Evolutionary conservation across 73 alveolate genomes (phyloP), one percentile per base, ranked within the genome.

Genomic region (Paramecium primaurelia): DNA sequence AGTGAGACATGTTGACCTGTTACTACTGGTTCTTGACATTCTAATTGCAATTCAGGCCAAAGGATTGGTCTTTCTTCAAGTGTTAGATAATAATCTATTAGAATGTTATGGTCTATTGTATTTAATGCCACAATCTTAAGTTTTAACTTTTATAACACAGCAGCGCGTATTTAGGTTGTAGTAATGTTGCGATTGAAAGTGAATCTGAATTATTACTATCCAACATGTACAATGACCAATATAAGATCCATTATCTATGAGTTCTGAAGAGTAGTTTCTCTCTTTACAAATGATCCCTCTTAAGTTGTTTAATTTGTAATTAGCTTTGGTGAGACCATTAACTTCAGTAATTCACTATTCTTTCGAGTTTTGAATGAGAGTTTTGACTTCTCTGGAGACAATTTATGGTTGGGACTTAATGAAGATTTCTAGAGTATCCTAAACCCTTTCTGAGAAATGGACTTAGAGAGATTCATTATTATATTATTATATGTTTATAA

Each of bases 1-100:
- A 91, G 25, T 8, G 93, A 73, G 4, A 92, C 90, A 28, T 32
- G 28, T 54, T 54, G 36, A 20, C 38, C 83, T 14, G 88, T 32
- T 36, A 14, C 16, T 5, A 22, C 64, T 14, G 42, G 49, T 32
- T 36, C 75, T 80, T 40, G 16, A 20, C 30, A 64, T 44, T 80
- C 34, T 10, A 28, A 47, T 80, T 49, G 58, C 36, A 80, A 64
- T 80, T 49, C 91, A 20, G 58, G 20, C 34, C 45, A 26, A 18
- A 22, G 45, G 47, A 80, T 69, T 20, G 94, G 94, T 73, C 92
- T 32, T 45, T 89, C 94, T 25, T 77, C 92, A 25, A 89, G 91
- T 7, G 94, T 71, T 12, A 89, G 51, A 71, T 89, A 89, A 71
- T 89, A 89, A n/a, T 77, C 86, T 34, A 71, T 20, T 6, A 83